Conservation (phyloP, 345 rosid genomes). For the Reutealis trisperma region DNA sequence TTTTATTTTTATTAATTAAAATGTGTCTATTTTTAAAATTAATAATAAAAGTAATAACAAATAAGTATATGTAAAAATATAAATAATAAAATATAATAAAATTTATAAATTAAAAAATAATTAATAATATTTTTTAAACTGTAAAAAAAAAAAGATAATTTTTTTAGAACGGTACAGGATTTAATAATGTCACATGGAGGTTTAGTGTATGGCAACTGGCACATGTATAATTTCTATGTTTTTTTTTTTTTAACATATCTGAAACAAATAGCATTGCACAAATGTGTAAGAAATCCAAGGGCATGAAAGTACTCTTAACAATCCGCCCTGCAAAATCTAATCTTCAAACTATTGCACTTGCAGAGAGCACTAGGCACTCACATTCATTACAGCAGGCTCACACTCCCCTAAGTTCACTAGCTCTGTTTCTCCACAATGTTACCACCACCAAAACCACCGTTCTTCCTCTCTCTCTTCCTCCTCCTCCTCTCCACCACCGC, state of each 20-base stretch:
- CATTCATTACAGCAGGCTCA: background rate
- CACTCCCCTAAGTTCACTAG: slow-evolving; percentile 11
- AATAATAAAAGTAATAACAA: no score
- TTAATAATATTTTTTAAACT: no score
- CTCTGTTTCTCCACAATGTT: slow-evolving; percentile 43
- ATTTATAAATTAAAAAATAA: no score
- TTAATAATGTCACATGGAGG: no score
- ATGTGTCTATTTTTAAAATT: no score
- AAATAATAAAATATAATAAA: no score
- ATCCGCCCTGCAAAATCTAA: background rate
- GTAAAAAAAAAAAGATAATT: no score
- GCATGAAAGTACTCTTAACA: slow-evolving; percentile 14
- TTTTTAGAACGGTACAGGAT: no score
- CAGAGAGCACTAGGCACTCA: slow-evolving; percentile 1
- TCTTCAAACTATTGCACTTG: background rate
- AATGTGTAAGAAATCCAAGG: background rate
- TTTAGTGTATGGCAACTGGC: background rate
- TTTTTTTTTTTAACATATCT: no score
- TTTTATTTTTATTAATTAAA: no score
- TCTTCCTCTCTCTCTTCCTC: slow-evolving; percentile 27
- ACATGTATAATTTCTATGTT: background rate
- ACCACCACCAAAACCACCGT: slow-evolving; percentile 28
- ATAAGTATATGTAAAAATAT: no score
- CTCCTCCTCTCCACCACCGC: slow-evolving; percentile 13
- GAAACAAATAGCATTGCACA: background rate